Base-by-base conservation (phyloP, 2,329 filamentous ascomycete species). In the Colletotrichum karsti region DNA sequence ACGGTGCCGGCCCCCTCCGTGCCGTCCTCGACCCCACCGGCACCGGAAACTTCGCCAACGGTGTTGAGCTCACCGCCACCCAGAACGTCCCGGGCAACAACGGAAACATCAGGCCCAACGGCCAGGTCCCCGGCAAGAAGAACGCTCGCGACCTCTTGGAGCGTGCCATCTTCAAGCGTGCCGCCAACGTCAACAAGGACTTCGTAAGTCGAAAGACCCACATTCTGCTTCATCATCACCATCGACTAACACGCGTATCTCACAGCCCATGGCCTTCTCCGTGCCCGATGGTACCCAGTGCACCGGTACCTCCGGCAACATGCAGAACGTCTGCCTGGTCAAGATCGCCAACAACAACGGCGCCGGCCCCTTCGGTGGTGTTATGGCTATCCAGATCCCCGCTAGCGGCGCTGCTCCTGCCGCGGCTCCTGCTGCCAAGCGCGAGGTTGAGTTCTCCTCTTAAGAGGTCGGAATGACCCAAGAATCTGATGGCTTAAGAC, bases 311-410 rank as follows among this genome's bases (percentile, higher is more conserved):
- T 67, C 80, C 20, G 75, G 70, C 15, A 75, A 77, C 41, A 57
- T 76, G 68, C 33, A 54, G 4, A 79, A 79, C 63, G 78, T 83
- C 62, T 84, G 82, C 74, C 72, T 83, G 26, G 75, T 82, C 71
- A 83, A 82, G 77, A 78, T 84, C 63, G 79, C 78, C 61, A 83
- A 83, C 75, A 72, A 72, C 60, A 80, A 80, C 72, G 63, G 63
- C 10, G 79, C 77, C 3, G 82, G 81, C 0, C 81, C 81, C 6
- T 83, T 83, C 69, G 81, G 66, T 41, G 81, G 81, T 22, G 75
- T 79, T 24, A 70, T 82, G 8, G 76, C 80, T 15, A 75, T 83
- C 68, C 81, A 83, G 74, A 79, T 81, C 56, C 78, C 69, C 13
- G 67, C 68, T 33, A 59, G 50, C 13, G 53, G 61, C 39, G 63